phyloP scores from a whole-genome alignment of 2,329 filamentous ascomycete genomes.

The Trichoderma hamatum region DNA sequence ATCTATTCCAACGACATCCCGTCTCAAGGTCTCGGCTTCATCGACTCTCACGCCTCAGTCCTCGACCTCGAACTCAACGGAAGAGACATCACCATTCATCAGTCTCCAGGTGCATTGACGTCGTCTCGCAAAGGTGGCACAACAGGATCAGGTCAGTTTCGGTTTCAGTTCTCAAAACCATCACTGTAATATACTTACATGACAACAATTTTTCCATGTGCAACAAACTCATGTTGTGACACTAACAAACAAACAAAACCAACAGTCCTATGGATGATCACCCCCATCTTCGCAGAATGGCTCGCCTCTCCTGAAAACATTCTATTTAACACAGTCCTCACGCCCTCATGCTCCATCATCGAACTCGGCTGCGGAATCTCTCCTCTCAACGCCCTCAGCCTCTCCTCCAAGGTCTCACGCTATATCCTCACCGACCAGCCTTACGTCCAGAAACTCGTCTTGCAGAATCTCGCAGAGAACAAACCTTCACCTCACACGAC shows the following conservation, averaged over 20 bases:
- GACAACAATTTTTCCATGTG: not conserved
- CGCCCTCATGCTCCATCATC: slow-evolving; percentile 60
- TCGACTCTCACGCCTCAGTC: slow-evolving; percentile 68
- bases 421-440: slow-evolving; percentile 87
- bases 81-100: slow-evolving; percentile 73
- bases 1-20: slow-evolving; percentile 78
- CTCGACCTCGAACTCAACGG: slow-evolving; percentile 70
- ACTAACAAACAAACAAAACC: not conserved
- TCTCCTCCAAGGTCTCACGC: slow-evolving; percentile 61
- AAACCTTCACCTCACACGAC: slow-evolving; percentile 24
- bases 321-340: slow-evolving; percentile 52
- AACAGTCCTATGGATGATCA: slow-evolving; percentile 89
- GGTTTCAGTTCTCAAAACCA: not conserved
- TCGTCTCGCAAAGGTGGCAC: slow-evolving; percentile 69
- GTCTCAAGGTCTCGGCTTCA: slow-evolving; percentile 79
- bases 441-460: slow-evolving; percentile 79
- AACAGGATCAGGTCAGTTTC: slow-evolving; percentile 53
- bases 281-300: slow-evolving; percentile 81
- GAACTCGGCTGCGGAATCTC: slow-evolving; percentile 91
- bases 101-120: slow-evolving; percentile 80
- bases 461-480: slow-evolving; percentile 74
- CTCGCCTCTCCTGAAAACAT: slow-evolving; percentile 65
- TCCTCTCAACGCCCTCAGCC: slow-evolving; percentile 71
- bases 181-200: too few species aligned
- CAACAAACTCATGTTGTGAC: not conserved